phyloP scores from a whole-genome alignment of 805 yeast species.

The Priceomyces haplophilus region DNA sequence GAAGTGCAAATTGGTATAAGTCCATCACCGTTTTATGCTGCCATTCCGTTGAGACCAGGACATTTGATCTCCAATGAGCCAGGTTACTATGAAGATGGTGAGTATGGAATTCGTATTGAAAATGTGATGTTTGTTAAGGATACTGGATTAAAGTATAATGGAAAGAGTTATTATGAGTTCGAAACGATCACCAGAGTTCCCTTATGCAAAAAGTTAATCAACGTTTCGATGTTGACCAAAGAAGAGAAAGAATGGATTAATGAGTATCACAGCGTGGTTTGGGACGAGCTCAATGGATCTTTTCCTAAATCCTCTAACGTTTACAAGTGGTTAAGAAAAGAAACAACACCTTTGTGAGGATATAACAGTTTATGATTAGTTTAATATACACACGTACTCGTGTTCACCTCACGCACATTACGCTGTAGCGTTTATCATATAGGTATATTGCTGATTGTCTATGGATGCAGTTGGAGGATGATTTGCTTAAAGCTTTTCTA shows the following conservation, averaged over 20 bases:
- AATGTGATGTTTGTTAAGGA: constrained; percentile 49
- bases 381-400: constrained; percentile 1
- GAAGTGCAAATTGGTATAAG: constrained; percentile 66
- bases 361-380: not conserved
- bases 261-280: constrained; percentile 56
- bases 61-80: constrained; percentile 60
- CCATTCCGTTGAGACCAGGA: constrained; percentile 46
- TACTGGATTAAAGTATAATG: constrained; percentile 45
- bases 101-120: constrained; percentile 57
- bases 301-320: constrained; percentile 38
- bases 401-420: not conserved
- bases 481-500: no score
- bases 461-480: no score
- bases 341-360: constrained; percentile 32
- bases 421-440: not conserved
- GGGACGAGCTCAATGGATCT: constrained; percentile 44
- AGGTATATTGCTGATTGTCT: not conserved
- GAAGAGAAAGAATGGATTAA: constrained; percentile 73
- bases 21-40: constrained; percentile 48
- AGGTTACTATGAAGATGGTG: constrained; percentile 58
- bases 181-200: constrained; percentile 87
- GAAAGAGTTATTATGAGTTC: constrained; percentile 59
- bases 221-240: constrained; percentile 48
- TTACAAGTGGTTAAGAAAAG: constrained; percentile 50
- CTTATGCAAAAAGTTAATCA: constrained; percentile 73